A percentile compares a stretch with the other conserved stretches of the same genome.
These are phyloP conservation scores for Silene conica DNA, from an alignment of 148 eudicot species.

Conservation along the genomic window DNA sequence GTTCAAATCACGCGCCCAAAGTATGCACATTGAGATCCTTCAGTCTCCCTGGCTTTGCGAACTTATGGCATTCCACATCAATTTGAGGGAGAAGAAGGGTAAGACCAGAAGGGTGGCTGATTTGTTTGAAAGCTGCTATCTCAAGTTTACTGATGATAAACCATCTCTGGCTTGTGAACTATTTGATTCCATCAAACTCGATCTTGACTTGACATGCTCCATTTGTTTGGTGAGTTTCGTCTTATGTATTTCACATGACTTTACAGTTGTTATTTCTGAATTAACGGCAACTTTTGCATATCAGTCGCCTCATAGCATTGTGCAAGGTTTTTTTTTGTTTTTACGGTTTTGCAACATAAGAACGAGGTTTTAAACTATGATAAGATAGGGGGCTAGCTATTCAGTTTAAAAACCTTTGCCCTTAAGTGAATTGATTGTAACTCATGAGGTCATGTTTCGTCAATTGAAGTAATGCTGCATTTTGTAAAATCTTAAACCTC, in stretches of 20 bases:
- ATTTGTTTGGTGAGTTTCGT: constrained; percentile 72
- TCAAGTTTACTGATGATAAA: constrained; percentile 54
- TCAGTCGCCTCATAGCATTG: background rate
- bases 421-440: background rate
- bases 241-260: background rate
- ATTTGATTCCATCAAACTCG: constrained; percentile 81
- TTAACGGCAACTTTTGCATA: background rate
- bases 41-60: constrained; percentile 98
- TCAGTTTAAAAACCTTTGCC: background rate
- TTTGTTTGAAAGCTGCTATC: constrained; percentile 58
- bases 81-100: constrained; percentile 49
- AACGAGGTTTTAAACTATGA: background rate
- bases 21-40: constrained; percentile 82
- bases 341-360: background rate
- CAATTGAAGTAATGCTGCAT: background rate
- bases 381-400: background rate
- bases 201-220: constrained; percentile 81
- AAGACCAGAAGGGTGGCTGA: constrained; percentile 33
- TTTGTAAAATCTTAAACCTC: no score
- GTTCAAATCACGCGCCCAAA: constrained; percentile 86
- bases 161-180: constrained; percentile 78
- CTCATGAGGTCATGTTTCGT: background rate
- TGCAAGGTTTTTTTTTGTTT: no score
- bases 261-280: background rate
- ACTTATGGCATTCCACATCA: constrained; percentile 89